phyloP scores from a whole-genome alignment of 768 basidiomycete genomes.

The Hydnomerulius pinastri region DNA sequence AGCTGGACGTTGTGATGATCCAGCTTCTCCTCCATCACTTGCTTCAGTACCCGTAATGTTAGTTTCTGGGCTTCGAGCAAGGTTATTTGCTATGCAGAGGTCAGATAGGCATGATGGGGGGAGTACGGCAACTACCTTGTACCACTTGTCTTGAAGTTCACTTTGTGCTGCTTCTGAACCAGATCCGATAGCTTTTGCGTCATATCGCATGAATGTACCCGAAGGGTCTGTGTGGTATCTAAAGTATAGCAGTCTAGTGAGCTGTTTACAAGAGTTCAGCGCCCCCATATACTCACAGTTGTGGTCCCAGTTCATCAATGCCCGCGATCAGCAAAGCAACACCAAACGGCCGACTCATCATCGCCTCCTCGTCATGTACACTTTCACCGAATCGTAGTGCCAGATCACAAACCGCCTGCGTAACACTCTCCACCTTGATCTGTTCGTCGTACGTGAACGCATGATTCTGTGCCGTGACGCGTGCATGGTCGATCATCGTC shows the following conservation, averaged over 20 bases:
- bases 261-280: not conserved
- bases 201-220: slow-evolving; percentile 94
- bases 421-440: slow-evolving; percentile 97
- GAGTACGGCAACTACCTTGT: slow-evolving; percentile 60
- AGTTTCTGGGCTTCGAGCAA: slow-evolving; percentile 85
- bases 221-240: slow-evolving; percentile 99
- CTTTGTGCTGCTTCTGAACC: slow-evolving; percentile 97
- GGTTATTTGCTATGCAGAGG: slow-evolving; percentile 76
- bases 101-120: slow-evolving; percentile 7
- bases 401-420: slow-evolving; percentile 97
- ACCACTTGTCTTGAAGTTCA: slow-evolving; percentile 96
- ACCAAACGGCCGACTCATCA: slow-evolving; percentile 99
- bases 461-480: slow-evolving; percentile 95
- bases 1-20: slow-evolving; percentile 99
- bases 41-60: slow-evolving; percentile 88
- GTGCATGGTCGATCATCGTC: slow-evolving; percentile 99
- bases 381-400: slow-evolving; percentile 98
- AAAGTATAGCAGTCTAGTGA: slow-evolving; percentile 5
- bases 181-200: slow-evolving; percentile 98
- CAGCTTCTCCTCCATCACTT: slow-evolving; percentile 99
- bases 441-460: slow-evolving; percentile 94
- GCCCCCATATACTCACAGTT: slow-evolving; percentile 65
- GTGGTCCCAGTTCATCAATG: slow-evolving; percentile 92
- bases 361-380: slow-evolving; percentile 97
- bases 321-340: slow-evolving; percentile 98